Base-by-base conservation (phyloP, 2,329 filamentous ascomycete genomes). In the Shiraia bambusicola region DNA sequence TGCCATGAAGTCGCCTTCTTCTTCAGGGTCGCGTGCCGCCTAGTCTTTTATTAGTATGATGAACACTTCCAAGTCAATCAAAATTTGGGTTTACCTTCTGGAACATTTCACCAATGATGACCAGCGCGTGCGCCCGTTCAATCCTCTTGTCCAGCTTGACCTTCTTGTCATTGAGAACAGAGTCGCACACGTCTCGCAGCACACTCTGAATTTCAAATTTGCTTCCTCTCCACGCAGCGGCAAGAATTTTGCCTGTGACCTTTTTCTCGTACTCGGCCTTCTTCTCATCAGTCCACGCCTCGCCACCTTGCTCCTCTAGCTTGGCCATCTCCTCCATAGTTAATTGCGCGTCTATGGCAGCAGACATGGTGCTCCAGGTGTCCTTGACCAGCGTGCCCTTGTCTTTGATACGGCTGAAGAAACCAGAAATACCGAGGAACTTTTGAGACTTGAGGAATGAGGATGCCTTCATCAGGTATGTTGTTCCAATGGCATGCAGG, bases 281-380 rank as follows among this genome's bases (percentile, higher is more conserved):
- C 76, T 87, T 91, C 82, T 97, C 93, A 50, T 98, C 93, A 1
- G 93, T 97, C 93, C 93, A 98, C 48, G 95, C 90, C 41, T 96
- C 93, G 35, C 93, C 93, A 38, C 92, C 93, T 62, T 85, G 84
- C 75, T 96, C 88, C 74, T 98, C 93, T 71, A 92, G 78, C 69
- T 92, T 90, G 40, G 90, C 91, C 93, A 98, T 97, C 70, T 96
- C 92, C 75, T 98, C 92, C 83, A 98, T 95, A 46, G 91, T 95
- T 76, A 95, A 86, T 74, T 98, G 93, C 17, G 93, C 93, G 65
- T 96, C 91, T 53, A 98, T 95, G 28, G 93, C 93, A 37, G 88
- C 94, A 50, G 84, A 90, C 65, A 98, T 96, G 22, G 93, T 98
- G 65, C 88, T 92, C 93, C 93, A 98, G 1, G 93, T 97, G 65